A percentile compares a stretch with the other conserved stretches of the same genome.
Evolutionary conservation across 2,329 filamentous ascomycete species (phyloP).

Genomic region (Lasiodiplodia gonubiensis): DNA sequence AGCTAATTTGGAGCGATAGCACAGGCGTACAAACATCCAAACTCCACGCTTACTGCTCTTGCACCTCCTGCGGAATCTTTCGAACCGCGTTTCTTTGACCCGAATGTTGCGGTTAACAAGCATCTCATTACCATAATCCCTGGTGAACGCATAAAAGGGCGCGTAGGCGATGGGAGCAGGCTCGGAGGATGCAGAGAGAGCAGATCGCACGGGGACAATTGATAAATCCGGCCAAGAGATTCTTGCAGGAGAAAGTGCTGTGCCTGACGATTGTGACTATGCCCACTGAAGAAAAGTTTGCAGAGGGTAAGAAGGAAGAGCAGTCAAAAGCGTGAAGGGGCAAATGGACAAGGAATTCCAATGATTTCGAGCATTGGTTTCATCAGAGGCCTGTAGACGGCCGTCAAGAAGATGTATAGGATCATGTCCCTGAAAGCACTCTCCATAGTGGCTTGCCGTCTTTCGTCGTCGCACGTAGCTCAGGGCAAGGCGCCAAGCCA

Average conservation of each 20-base stretch:
- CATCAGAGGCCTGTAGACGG: background rate
- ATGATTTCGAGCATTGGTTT: background rate
- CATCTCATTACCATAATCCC: slow-evolving; percentile 26
- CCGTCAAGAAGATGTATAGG: background rate
- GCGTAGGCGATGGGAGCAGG: background rate
- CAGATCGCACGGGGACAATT: slow-evolving; percentile 11
- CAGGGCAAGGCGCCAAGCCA: background rate
- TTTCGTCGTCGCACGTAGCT: background rate
- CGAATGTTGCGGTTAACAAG: slow-evolving; percentile 24
- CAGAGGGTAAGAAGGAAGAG: background rate
- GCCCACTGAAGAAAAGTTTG: slow-evolving; percentile 30
- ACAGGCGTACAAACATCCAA: background rate
- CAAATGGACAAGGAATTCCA: background rate
- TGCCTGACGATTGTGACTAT: slow-evolving; percentile 34
- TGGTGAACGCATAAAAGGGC: slow-evolving; percentile 2
- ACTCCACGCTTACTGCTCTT: background rate
- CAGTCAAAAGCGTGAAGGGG: background rate
- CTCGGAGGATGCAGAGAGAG: background rate
- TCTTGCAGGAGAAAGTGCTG: slow-evolving; percentile 30
- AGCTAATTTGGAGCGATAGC: background rate
- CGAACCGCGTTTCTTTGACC: slow-evolving; percentile 15
- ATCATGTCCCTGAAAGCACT: background rate
- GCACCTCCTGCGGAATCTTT: background rate
- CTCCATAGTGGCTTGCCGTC: background rate
- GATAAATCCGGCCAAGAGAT: slow-evolving; percentile 20